Evolutionary conservation across 2,329 filamentous ascomycete species (phyloP).

Genomic region (Sphaerulina populicola): DNA sequence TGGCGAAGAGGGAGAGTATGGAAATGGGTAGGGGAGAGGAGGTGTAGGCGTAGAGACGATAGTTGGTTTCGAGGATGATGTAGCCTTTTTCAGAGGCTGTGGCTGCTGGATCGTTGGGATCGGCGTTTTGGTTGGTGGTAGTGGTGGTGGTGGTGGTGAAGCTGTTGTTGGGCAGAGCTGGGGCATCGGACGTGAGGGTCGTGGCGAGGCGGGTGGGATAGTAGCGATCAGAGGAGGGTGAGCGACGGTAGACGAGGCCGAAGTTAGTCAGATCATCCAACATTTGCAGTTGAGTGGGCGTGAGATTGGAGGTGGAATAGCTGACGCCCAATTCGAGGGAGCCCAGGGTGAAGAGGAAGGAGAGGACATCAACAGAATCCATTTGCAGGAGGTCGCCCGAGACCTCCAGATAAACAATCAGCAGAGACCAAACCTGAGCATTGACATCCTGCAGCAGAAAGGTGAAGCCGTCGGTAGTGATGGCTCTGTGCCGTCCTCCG

Average conservation of each 20-base stretch:
- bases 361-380: constrained; percentile 87
- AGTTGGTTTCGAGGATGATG: constrained; percentile 96
- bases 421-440: constrained; percentile 84
- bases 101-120: constrained; percentile 23
- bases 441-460: constrained; percentile 93
- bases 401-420: constrained; percentile 27
- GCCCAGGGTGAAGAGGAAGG: constrained; percentile 91
- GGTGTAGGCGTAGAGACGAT: constrained; percentile 94
- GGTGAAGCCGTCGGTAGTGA: constrained; percentile 88
- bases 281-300: constrained; percentile 74
- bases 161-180: constrained; percentile 61
- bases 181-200: constrained; percentile 73
- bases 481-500: constrained; percentile 43
- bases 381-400: constrained; percentile 49
- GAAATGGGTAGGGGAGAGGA: constrained; percentile 89
- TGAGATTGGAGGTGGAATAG: constrained; percentile 79
- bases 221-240: constrained; percentile 45
- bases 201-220: constrained; percentile 93
- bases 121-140: constrained; percentile 10
- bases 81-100: constrained; percentile 57
- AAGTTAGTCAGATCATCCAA: constrained; percentile 86
- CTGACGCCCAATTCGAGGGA: constrained; percentile 84
- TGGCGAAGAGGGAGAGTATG: constrained; percentile 81
- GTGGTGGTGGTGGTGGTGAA: constrained; percentile 51
- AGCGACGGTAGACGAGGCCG: constrained; percentile 69